A percentile compares a stretch with the other conserved stretches of the same genome.
phyloP scores from a whole-genome alignment of 2,329 filamentous ascomycete species.

The Monosporascus sp. region DNA sequence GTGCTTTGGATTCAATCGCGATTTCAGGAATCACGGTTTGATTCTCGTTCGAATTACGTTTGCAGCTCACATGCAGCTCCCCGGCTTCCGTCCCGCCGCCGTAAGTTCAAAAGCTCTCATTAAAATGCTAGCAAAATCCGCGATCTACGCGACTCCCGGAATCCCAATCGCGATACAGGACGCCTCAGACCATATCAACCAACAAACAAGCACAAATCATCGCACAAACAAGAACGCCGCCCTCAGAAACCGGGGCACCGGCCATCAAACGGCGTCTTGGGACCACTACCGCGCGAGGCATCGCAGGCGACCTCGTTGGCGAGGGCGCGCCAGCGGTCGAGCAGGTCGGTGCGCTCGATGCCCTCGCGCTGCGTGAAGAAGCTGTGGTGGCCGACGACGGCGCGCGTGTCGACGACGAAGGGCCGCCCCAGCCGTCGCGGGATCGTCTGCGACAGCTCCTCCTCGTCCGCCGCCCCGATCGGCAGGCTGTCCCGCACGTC shows the following conservation, averaged over 20 bases:
- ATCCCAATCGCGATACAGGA: not conserved
- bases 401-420: conserved; percentile 49
- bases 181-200: not conserved
- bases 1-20: too few species aligned
- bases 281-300: conserved; percentile 7
- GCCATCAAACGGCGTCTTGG: conserved; percentile 20
- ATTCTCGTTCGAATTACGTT: too few species aligned
- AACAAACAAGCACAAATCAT: too few species aligned
- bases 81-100: too few species aligned
- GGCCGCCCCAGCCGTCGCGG: conserved; percentile 32
- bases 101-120: too few species aligned
- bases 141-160: too few species aligned
- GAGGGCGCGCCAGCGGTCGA: conserved; percentile 48
- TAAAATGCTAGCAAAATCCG: too few species aligned
- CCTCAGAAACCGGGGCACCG: conserved; percentile 20
- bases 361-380: conserved; percentile 38
- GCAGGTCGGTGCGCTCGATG: conserved; percentile 45
- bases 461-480: conserved; percentile 39
- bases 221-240: too few species aligned
- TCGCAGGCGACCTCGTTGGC: conserved; percentile 46
- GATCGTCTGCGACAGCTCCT: conserved; percentile 37
- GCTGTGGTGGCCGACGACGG: conserved; percentile 47
- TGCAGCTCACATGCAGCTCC: too few species aligned
- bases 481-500: conserved; percentile 43
- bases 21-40: too few species aligned